These are phyloP conservation scores for Stemphylium lycopersici DNA, from an alignment of 2,329 filamentous ascomycete genomes.

Conservation along the genomic window DNA sequence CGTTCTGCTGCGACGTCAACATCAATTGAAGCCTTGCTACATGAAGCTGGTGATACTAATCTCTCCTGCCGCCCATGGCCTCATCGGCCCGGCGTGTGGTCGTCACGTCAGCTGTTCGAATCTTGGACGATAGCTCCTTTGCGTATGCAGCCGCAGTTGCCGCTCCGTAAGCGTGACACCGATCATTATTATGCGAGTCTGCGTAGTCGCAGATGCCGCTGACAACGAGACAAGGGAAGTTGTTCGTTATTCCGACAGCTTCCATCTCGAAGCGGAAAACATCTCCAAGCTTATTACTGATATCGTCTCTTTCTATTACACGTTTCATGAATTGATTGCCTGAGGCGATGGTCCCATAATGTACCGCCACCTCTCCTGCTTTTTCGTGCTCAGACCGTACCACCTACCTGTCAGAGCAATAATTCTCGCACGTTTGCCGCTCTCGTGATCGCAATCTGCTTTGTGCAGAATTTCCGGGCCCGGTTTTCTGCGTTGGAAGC, in stretches of 20 bases:
- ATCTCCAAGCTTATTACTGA: background rate
- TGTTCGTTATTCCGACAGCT: conserved; percentile 9
- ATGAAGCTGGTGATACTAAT: background rate
- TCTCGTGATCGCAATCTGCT: conserved; percentile 20
- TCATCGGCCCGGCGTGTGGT: background rate
- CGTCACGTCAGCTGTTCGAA: no score
- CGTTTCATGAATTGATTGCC: background rate
- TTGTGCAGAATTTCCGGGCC: conserved; percentile 24
- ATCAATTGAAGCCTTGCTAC: background rate
- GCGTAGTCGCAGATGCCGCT: conserved; percentile 3
- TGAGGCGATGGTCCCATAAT: conserved; percentile 48
- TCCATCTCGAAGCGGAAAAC: conserved; percentile 9
- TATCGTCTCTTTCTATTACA: background rate
- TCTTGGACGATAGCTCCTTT: no score
- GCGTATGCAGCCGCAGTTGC: background rate
- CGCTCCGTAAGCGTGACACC: background rate
- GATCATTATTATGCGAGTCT: background rate
- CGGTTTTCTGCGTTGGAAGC: conserved; percentile 12
- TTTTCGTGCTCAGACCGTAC: conserved; percentile 6
- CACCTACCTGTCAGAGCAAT: conserved; percentile 2
- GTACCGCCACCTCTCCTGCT: conserved; percentile 32
- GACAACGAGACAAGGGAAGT: conserved; percentile 4
- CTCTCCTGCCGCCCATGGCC: background rate
- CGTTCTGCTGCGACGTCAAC: background rate
- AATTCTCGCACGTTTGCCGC: conserved; percentile 14